Conservation (phyloP, 257 asterid species). For the Dorcoceras hygrometricum region DNA sequence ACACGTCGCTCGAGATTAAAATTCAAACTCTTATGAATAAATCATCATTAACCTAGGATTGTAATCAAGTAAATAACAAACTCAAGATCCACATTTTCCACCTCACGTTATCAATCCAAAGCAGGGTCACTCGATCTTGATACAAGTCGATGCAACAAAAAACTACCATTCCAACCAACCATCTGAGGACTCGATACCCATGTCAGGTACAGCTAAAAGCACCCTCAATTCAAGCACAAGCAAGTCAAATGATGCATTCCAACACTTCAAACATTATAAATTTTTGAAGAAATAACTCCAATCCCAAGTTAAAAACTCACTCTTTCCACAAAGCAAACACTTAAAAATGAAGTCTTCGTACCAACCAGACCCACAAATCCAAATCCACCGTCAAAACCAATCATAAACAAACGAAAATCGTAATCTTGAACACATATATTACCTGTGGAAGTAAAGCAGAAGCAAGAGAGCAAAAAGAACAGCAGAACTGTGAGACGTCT, state of each 20-base stretch:
- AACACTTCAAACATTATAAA: conserved; percentile 31
- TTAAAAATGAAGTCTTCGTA: conserved; percentile 7
- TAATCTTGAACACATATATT: not conserved
- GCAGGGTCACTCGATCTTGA: conserved; percentile 18
- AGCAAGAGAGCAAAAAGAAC: conserved; percentile 46
- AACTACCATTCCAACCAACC: conserved; percentile 10
- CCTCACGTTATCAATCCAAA: conserved; percentile 9
- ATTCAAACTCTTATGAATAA: conserved; percentile 1
- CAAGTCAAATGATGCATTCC: conserved; percentile 20
- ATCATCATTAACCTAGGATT: not conserved
- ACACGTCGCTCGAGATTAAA: not conserved
- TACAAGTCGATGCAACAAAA: conserved; percentile 7
- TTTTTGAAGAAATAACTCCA: conserved; percentile 14
- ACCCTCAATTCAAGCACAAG: conserved; percentile 20
- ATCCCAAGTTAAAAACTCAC: not conserved
- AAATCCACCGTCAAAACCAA: conserved; percentile 19
- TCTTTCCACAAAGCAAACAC: conserved; percentile 21
- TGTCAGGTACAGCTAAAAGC: conserved; percentile 14
- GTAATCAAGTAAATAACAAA: not conserved
- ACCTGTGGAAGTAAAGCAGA: conserved; percentile 61
- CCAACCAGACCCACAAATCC: conserved; percentile 10
- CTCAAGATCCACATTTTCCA: conserved; percentile 14
- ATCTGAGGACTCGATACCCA: conserved; percentile 15
- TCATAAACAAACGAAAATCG: conserved; percentile 5
- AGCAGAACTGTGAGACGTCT: conserved; percentile 30